Evolutionary conservation across 1,139 yeast species (phyloP).

Genomic region (Geotrichum candidum): DNA sequence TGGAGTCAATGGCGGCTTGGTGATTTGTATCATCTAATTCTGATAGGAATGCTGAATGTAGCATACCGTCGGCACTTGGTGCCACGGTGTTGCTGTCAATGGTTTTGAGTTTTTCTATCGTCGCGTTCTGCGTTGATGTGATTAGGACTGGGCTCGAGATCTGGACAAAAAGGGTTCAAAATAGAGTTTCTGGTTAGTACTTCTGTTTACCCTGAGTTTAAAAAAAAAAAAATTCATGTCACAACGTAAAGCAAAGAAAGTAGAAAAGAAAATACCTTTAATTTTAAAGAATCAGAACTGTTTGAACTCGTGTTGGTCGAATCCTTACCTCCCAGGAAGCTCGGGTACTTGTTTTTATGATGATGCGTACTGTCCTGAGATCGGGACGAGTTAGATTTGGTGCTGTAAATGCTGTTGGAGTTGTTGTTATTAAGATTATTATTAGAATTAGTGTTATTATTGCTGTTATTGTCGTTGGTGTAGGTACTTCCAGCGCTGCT

Average conservation of each 20-base stretch:
- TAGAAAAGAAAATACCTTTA: neutral
- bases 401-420: neutral
- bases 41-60: neutral
- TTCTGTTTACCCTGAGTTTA: neutral
- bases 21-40: neutral
- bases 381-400: neutral
- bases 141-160: constrained; percentile 8
- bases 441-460: neutral
- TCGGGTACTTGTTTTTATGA: neutral
- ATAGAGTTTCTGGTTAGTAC: neutral
- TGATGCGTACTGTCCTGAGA: neutral
- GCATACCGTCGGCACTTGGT: neutral
- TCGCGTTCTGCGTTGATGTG: constrained; percentile 4
- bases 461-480: neutral
- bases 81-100: neutral
- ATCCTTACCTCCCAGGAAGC: neutral
- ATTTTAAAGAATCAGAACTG: neutral
- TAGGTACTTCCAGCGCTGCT: neutral
- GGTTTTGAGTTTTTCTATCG: constrained; percentile 1
- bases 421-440: neutral
- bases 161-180: neutral
- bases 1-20: constrained; percentile 5
- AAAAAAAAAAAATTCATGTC: neutral
- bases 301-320: neutral
- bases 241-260: neutral